A percentile compares a stretch with the other conserved stretches of the same genome.
These are phyloP conservation scores for Monosporascus sp. DNA, from an alignment of 2,329 filamentous ascomycete genomes.

Conservation along the genomic window DNA sequence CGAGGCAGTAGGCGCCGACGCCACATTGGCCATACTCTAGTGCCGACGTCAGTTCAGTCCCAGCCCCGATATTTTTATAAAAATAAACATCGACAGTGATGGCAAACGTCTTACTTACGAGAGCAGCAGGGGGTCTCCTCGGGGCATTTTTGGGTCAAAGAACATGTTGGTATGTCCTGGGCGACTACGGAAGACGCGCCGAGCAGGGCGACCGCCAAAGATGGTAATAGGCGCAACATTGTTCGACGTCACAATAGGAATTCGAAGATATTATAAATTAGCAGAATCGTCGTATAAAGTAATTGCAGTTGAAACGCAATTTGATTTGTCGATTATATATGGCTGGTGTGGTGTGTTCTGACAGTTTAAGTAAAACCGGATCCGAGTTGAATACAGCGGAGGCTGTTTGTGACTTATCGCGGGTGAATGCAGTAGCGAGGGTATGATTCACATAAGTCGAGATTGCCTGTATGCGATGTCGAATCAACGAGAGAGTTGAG, in stretches of 20 bases:
- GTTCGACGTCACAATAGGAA: constrained; percentile 1
- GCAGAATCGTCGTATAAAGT: not conserved
- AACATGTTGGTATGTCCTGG: constrained; percentile 35
- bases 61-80: not conserved
- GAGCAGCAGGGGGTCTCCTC: constrained; percentile 71
- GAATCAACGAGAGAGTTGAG: not conserved
- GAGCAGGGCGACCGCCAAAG: constrained; percentile 34
- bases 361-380: too few species aligned
- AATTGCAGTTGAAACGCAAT: not conserved
- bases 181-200: constrained; percentile 34
- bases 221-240: constrained; percentile 25
- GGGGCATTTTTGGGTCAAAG: constrained; percentile 58
- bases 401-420: too few species aligned
- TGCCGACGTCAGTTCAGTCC: constrained; percentile 3
- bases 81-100: constrained; percentile 2
- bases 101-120: constrained; percentile 48
- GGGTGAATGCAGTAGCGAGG: too few species aligned
- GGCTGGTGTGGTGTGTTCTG: too few species aligned
- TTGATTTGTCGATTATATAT: not conserved
- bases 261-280: not conserved
- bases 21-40: constrained; percentile 89
- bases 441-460: too few species aligned
- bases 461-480: too few species aligned
- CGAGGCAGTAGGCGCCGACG: constrained; percentile 89
- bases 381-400: not conserved